These are phyloP conservation scores for Globisporangium alternatum DNA, from an alignment of 352 stramenopile species.

Conservation along the genomic window DNA sequence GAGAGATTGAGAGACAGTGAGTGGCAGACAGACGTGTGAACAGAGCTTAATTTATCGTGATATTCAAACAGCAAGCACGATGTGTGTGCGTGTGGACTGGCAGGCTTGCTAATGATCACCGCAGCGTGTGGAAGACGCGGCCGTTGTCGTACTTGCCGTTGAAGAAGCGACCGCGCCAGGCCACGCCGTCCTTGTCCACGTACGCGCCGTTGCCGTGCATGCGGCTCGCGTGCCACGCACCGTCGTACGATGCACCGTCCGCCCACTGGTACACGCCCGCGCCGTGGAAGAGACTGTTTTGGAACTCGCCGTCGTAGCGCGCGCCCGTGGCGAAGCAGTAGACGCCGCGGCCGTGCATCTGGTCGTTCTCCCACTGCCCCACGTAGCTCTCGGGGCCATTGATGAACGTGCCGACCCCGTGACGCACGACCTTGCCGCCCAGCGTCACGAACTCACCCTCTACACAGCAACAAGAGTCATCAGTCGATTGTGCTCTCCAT, in stretches of 20 bases:
- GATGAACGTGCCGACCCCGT: slow-evolving; percentile 45
- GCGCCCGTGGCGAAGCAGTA: slow-evolving; percentile 72
- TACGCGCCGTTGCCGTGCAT: slow-evolving; percentile 78
- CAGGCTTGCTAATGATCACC: slow-evolving; percentile 25
- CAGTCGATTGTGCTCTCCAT: neutral
- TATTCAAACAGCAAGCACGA: neutral
- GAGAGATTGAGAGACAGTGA: neutral
- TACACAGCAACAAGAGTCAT: slow-evolving; percentile 8
- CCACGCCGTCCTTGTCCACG: slow-evolving; percentile 71
- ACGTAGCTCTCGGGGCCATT: slow-evolving; percentile 65
- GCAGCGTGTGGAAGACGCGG: slow-evolving; percentile 70
- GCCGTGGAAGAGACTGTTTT: slow-evolving; percentile 59
- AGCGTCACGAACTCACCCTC: slow-evolving; percentile 45
- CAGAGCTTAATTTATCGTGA: slow-evolving; percentile 11
- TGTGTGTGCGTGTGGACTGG: neutral
- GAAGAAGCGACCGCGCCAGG: slow-evolving; percentile 65
- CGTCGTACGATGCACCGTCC: slow-evolving; percentile 63
- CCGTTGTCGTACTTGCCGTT: slow-evolving; percentile 87
- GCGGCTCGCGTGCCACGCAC: slow-evolving; percentile 54
- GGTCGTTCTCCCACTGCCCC: slow-evolving; percentile 56
- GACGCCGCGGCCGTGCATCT: slow-evolving; percentile 63
- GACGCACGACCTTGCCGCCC: slow-evolving; percentile 42
- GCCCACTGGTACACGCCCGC: slow-evolving; percentile 60
- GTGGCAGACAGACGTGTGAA: neutral
- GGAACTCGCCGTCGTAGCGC: slow-evolving; percentile 75